Percentiles rank a stretch among this genome's conserved stretches.
Conservation (phyloP, 345 rosid species). For the Populus pruinosa region DNA sequence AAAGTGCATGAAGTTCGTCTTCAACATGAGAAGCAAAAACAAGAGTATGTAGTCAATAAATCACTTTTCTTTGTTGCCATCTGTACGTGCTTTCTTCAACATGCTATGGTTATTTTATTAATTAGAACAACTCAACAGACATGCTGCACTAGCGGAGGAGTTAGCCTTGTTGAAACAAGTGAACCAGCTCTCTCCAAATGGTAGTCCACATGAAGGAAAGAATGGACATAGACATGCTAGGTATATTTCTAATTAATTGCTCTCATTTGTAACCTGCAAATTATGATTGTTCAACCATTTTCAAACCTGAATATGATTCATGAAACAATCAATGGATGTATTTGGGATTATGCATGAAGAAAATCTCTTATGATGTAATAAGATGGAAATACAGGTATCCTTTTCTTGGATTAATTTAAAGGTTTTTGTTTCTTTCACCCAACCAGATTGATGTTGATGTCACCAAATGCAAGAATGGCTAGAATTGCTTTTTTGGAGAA, state of each 20-base stretch:
- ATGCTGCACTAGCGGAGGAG: conserved; percentile 93
- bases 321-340: neutral
- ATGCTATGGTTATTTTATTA: conserved; percentile 3
- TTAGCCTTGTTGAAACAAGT: conserved; percentile 82
- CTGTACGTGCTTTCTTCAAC: neutral
- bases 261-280: conserved; percentile 57
- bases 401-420: conserved; percentile 36
- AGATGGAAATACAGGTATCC: conserved; percentile 9
- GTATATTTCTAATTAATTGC: neutral
- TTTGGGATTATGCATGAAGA: neutral
- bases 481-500: conserved; percentile 85
- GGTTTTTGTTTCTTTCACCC: conserved; percentile 9
- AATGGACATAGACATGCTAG: conserved; percentile 40
- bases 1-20: conserved; percentile 97
- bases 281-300: neutral
- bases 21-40: conserved; percentile 94
- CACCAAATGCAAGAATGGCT: conserved; percentile 89
- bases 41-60: conserved; percentile 59
- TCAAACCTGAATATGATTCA: neutral
- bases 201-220: conserved; percentile 88
- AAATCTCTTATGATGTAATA: neutral
- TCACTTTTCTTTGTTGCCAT: neutral
- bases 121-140: conserved; percentile 37
- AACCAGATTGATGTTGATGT: conserved; percentile 33
- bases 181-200: conserved; percentile 81